Evolutionary conservation across 352 stramenopile species (phyloP).

Genomic region (Phytophthora multivora): DNA sequence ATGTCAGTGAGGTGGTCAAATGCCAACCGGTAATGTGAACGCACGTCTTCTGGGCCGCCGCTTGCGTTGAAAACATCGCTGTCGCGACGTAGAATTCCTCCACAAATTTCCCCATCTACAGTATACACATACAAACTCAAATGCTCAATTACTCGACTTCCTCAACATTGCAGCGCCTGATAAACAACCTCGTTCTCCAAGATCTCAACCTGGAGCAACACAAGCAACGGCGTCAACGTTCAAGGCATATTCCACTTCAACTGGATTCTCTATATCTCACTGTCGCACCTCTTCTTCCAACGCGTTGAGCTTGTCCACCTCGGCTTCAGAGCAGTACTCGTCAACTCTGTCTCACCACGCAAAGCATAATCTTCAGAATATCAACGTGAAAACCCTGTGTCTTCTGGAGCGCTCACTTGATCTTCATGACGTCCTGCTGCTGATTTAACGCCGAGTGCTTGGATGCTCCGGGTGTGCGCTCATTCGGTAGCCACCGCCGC

Average conservation of each 20-base stretch:
- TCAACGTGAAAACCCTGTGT: not conserved
- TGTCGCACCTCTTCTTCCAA: conserved; percentile 50
- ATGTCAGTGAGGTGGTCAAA: not conserved
- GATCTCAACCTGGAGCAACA: conserved; percentile 16
- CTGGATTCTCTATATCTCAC: conserved; percentile 5
- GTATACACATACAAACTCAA: not conserved
- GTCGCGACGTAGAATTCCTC: conserved; percentile 67
- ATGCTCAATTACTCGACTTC: not conserved
- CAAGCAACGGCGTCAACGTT: not conserved
- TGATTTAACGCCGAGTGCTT: conserved; percentile 47
- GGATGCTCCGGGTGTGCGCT: conserved; percentile 49
- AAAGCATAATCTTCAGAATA: conserved; percentile 2
- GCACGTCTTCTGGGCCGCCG: conserved; percentile 46
- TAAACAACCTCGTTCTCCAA: conserved; percentile 29
- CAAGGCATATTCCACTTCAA: not conserved
- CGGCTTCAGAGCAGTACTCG: conserved; percentile 34
- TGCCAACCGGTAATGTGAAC: not conserved
- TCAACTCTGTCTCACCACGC: no score
- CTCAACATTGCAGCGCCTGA: not conserved
- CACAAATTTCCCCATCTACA: conserved; percentile 70
- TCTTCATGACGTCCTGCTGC: conserved; percentile 33
- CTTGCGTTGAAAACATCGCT: conserved; percentile 50
- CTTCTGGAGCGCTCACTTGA: conserved; percentile 9
- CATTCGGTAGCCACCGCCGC: conserved; percentile 56
- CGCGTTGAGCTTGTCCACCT: conserved; percentile 35